Percentiles rank a stretch among this genome's conserved stretches.
phyloP scores from a whole-genome alignment of 2,329 filamentous ascomycete species.

The Arthrobotrys sphaeroides region DNA sequence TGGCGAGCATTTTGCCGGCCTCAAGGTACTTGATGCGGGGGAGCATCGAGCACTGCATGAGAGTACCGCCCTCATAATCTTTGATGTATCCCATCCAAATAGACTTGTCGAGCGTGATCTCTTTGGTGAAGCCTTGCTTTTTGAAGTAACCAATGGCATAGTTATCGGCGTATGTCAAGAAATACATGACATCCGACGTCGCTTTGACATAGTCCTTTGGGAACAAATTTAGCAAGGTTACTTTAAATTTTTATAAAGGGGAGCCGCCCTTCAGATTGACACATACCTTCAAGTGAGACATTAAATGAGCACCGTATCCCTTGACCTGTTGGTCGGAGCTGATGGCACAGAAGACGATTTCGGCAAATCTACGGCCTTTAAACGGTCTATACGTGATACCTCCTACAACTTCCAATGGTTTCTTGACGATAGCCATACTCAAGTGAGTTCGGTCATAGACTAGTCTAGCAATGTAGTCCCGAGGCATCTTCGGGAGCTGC shows the following conservation, averaged over 20 bases:
- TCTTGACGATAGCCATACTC: slow-evolving; percentile 97
- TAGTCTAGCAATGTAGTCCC: slow-evolving; percentile 96
- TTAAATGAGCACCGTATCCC: slow-evolving; percentile 95
- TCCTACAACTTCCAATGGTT: slow-evolving; percentile 88
- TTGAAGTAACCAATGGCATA: slow-evolving; percentile 99
- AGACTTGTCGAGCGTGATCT: slow-evolving; percentile 88
- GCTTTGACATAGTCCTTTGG: slow-evolving; percentile 87
- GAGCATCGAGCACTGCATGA: slow-evolving; percentile 99
- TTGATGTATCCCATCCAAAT: slow-evolving; percentile 99
- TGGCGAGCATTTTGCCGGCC: slow-evolving; percentile 88
- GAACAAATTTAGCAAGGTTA: background rate
- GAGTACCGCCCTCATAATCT: slow-evolving; percentile 97
- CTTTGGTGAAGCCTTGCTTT: slow-evolving; percentile 98
- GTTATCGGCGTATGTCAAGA: slow-evolving; percentile 97
- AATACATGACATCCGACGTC: slow-evolving; percentile 96
- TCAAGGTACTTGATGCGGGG: slow-evolving; percentile 94
- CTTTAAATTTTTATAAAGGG: too few species aligned
- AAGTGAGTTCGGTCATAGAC: slow-evolving; percentile 97
- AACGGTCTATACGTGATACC: slow-evolving; percentile 97
- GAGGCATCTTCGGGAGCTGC: slow-evolving; percentile 98
- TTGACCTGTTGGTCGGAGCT: slow-evolving; percentile 98
- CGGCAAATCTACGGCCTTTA: slow-evolving; percentile 88
- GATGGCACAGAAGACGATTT: slow-evolving; percentile 98
- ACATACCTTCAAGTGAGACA: slow-evolving; percentile 87
- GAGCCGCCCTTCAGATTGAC: background rate